phyloP scores from a whole-genome alignment of 192 early-diverging fungal species.

The Geranomyces michiganensis region DNA sequence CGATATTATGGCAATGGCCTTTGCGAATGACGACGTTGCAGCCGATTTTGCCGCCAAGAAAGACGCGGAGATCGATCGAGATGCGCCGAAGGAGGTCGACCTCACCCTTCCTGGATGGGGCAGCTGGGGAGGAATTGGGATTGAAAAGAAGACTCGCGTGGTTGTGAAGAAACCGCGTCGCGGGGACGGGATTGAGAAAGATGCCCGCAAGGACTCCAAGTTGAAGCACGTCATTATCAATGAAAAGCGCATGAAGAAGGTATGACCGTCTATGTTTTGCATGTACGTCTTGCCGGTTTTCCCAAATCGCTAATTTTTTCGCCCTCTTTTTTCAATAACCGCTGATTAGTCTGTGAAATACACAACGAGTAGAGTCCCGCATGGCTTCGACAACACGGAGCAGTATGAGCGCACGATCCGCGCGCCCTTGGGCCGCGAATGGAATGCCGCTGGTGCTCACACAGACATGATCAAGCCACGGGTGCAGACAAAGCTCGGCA shows the following conservation, averaged over 20 bases:
- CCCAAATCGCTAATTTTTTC: neutral
- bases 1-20: slow-evolving; percentile 89
- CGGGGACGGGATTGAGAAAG: slow-evolving; percentile 40
- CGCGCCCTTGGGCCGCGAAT: slow-evolving; percentile 92
- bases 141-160: slow-evolving; percentile 66
- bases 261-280: slow-evolving; percentile 43
- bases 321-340: neutral
- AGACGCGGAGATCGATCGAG: slow-evolving; percentile 64
- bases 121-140: slow-evolving; percentile 72
- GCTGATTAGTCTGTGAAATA: slow-evolving; percentile 67
- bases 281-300: no score
- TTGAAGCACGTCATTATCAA: slow-evolving; percentile 90
- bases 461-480: slow-evolving; percentile 77
- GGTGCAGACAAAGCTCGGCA: slow-evolving; percentile 80
- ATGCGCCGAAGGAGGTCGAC: slow-evolving; percentile 78
- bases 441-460: slow-evolving; percentile 82
- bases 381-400: slow-evolving; percentile 79
- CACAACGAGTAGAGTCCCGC: slow-evolving; percentile 71
- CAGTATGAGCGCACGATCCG: slow-evolving; percentile 89
- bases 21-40: slow-evolving; percentile 90
- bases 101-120: slow-evolving; percentile 95
- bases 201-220: slow-evolving; percentile 64
- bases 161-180: slow-evolving; percentile 54
- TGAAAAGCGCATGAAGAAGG: slow-evolving; percentile 83
- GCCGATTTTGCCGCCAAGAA: slow-evolving; percentile 91